Evolutionary conservation across 2,329 filamentous ascomycete species (phyloP), one percentile per base, ranked within the genome.

Genomic region (Shiraia sp.): DNA sequence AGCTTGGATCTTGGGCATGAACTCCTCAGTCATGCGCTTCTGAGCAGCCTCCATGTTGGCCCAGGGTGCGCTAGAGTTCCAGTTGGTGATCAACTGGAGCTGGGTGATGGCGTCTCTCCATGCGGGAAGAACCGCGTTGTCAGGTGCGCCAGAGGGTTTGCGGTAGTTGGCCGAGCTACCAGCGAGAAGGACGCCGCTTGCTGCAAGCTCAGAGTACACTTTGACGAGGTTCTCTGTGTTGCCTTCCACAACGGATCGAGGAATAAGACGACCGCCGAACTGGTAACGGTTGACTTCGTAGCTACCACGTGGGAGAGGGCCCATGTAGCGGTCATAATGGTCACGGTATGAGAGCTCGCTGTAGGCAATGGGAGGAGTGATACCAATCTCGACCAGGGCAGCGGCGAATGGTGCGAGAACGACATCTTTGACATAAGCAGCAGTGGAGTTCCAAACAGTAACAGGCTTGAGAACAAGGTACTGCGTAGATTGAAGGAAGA

Each of bases 271-370:
- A 9, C 53, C 51, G 4, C 53, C 53, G 29, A 57, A 57, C n/a
- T 55, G 47, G 24, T 55, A 53, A 14, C 51, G 40, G 40, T 47
- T 49, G 27, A 51, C 47, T 16, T 54, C 51, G 15, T 40, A 48
- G 42, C 41, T 44, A 13, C 61, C 61, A 9, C 42, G 31, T 10
- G 61, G 62, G 2, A 62, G 43, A 13, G 62, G 62, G n/a, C 61
- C 59, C 10, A 59, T 38, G 44, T 61, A 63, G 31, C 31, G 33
- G 10, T 48, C 43, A 47, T 47, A 53, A 42, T 66, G 57, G n/a
- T 60, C 49, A 30, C 51, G 42, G 47, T 57, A 63, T 4, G 54
- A 49, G 3, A 55, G 46, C 25, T 53, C 49, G 24, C 32, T 47
- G 36, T 62, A 59, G 17, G 45, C 50, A 14, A 60, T 47, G 3